Evolutionary conservation across 164 flowering plant species (phyloP).

Genomic region (Piper longum): DNA sequence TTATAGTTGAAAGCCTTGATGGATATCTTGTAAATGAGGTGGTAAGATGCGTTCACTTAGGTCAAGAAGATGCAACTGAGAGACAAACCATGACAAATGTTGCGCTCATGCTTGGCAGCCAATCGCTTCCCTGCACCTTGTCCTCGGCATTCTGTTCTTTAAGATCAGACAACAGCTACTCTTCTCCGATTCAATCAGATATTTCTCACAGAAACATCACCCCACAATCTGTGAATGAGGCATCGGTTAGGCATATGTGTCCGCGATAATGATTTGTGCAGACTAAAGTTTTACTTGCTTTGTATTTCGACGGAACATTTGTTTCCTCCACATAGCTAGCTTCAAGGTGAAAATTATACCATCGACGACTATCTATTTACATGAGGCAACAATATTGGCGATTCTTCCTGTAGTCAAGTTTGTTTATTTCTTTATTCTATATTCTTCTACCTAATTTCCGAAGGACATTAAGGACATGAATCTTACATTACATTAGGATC

Average conservation of each 20-base stretch:
- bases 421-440: too few relatives aligned
- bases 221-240: background rate
- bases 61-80: conserved; percentile 17
- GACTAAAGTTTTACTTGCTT: too few relatives aligned
- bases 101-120: conserved; percentile 26
- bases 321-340: too few relatives aligned
- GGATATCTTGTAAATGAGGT: conserved; percentile 13
- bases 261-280: background rate
- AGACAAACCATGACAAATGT: conserved; percentile 41
- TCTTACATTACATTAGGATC: too few relatives aligned
- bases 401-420: too few relatives aligned
- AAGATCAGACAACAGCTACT: background rate
- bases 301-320: too few relatives aligned
- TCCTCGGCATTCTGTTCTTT: conserved; percentile 23
- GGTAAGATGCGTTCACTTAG: conserved; percentile 32
- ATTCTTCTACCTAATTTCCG: too few relatives aligned
- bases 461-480: too few relatives aligned
- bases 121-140: conserved; percentile 18
- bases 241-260: background rate
- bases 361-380: too few relatives aligned
- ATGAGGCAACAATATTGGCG: too few relatives aligned
- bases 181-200: background rate
- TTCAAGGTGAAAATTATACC: too few relatives aligned
- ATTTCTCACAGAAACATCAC: background rate
- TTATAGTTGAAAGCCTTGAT: conserved; percentile 14